Evolutionary conservation across 2,329 filamentous ascomycete species (phyloP).

Genomic region (Penicillium sumatraense): DNA sequence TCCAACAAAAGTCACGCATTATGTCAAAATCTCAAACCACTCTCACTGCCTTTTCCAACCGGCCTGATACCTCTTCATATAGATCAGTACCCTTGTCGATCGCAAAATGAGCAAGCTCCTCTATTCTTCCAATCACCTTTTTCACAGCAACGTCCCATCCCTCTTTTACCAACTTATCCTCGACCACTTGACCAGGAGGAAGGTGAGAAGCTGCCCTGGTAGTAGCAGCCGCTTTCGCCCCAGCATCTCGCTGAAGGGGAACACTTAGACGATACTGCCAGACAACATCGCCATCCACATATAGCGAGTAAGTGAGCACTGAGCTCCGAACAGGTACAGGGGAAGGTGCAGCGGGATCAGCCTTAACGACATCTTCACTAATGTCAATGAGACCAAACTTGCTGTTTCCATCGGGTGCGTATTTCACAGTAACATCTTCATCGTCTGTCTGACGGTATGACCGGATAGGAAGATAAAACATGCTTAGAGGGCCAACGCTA

Average conservation of each 20-base stretch:
- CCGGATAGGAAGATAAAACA: constrained; percentile 86
- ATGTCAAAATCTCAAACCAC: constrained; percentile 17
- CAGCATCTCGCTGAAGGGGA: constrained; percentile 29
- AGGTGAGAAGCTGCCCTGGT: constrained; percentile 20
- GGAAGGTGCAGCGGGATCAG: constrained; percentile 15
- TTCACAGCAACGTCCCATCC: constrained; percentile 27
- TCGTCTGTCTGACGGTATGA: constrained; percentile 82
- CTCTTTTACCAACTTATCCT: constrained; percentile 30
- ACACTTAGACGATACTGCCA: constrained; percentile 64
- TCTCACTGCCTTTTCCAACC: constrained; percentile 21
- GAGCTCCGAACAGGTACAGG: constrained; percentile 49
- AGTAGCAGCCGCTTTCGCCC: not conserved
- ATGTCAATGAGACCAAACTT: constrained; percentile 89
- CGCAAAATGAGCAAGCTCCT: constrained; percentile 17
- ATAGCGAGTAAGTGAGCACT: constrained; percentile 78
- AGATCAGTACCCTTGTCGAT: constrained; percentile 13
- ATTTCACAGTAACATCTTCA: constrained; percentile 84
- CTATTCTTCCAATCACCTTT: constrained; percentile 23
- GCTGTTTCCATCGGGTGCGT: constrained; percentile 77
- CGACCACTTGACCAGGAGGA: constrained; percentile 37
- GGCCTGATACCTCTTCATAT: constrained; percentile 22
- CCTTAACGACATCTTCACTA: constrained; percentile 60
- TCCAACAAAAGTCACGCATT: too few species aligned
- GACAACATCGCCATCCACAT: constrained; percentile 75
- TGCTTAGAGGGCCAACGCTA: constrained; percentile 85